phyloP scores from a whole-genome alignment of 305 asterid genomes.

The Fraxinus sp. region DNA sequence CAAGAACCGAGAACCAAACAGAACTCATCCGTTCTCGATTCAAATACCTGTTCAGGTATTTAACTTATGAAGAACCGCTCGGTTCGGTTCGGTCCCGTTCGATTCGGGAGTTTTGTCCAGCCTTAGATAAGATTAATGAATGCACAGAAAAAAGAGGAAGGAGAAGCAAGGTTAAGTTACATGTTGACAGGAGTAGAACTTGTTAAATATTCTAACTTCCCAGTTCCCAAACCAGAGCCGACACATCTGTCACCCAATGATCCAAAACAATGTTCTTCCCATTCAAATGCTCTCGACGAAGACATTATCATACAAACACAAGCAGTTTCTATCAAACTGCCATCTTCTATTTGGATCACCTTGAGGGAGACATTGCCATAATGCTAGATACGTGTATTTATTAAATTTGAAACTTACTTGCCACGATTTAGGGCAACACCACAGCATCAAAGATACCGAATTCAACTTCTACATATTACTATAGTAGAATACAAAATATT shows the following conservation, averaged over 20 bases:
- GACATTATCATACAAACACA: not conserved
- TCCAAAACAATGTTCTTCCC: not conserved
- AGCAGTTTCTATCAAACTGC: not conserved
- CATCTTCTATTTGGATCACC: not conserved
- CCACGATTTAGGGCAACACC: not conserved
- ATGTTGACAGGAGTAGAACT: not conserved
- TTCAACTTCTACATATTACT: slow-evolving; percentile 4
- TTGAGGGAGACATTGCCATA: not conserved
- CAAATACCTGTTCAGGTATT: too few relatives aligned
- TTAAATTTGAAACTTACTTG: not conserved
- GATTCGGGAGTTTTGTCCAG: too few relatives aligned
- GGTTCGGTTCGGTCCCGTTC: too few relatives aligned
- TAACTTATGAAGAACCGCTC: too few relatives aligned
- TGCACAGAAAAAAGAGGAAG: not conserved
- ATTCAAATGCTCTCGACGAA: not conserved
- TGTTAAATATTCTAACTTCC: slow-evolving; percentile 9
- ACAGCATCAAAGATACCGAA: not conserved
- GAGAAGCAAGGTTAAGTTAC: not conserved
- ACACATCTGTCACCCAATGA: not conserved
- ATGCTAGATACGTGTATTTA: not conserved
- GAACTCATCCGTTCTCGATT: too few relatives aligned
- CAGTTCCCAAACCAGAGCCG: not conserved
- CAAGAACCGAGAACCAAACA: too few relatives aligned
- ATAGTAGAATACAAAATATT: slow-evolving; percentile 15
- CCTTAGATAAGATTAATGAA: not conserved